Conservation (phyloP, 495 filamentous ascomycete species). For the Penicillium ochrochloron region DNA sequence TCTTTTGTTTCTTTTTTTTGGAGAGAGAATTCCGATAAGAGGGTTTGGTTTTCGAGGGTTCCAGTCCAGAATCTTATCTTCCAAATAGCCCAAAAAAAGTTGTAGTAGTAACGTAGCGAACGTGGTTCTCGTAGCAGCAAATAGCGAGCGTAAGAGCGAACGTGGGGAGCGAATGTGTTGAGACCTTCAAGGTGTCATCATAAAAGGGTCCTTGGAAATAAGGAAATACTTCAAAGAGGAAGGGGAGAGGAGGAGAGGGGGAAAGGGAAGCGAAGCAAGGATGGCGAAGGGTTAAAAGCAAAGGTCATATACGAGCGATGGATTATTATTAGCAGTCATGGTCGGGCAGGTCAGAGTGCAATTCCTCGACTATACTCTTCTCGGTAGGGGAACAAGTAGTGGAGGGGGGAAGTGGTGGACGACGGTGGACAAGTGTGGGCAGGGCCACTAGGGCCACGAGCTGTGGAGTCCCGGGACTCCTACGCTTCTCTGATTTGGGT, state of each 20-base stretch:
- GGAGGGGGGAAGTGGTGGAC: neutral
- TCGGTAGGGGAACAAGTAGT: neutral
- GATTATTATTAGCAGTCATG: slow-evolving; percentile 38
- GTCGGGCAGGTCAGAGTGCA: slow-evolving; percentile 34
- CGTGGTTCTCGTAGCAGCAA: slow-evolving; percentile 47
- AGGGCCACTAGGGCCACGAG: slow-evolving; percentile 26
- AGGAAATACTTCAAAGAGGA: slow-evolving; percentile 20
- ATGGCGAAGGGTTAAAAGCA: slow-evolving; percentile 38
- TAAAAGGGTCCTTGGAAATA: slow-evolving; percentile 26
- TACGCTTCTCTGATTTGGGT: slow-evolving; percentile 13
- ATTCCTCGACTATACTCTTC: slow-evolving; percentile 7
- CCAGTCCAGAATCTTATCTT: slow-evolving; percentile 19
- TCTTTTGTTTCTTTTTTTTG: slow-evolving; percentile 21
- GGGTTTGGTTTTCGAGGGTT: slow-evolving; percentile 13
- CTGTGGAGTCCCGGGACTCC: slow-evolving; percentile 25
- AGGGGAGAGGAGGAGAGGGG: slow-evolving; percentile 26
- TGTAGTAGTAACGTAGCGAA: slow-evolving; percentile 44
- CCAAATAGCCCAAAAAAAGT: slow-evolving; percentile 9
- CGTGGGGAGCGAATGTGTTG: slow-evolving; percentile 48
- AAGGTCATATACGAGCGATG: slow-evolving; percentile 25
- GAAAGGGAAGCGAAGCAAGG: slow-evolving; percentile 29
- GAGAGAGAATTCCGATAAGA: neutral
- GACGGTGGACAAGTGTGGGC: neutral
- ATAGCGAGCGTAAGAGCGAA: slow-evolving; percentile 55
- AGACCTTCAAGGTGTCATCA: slow-evolving; percentile 43